Evolutionary conservation across 352 stramenopile species (phyloP).

Genomic region (Phytophthora palmivora): DNA sequence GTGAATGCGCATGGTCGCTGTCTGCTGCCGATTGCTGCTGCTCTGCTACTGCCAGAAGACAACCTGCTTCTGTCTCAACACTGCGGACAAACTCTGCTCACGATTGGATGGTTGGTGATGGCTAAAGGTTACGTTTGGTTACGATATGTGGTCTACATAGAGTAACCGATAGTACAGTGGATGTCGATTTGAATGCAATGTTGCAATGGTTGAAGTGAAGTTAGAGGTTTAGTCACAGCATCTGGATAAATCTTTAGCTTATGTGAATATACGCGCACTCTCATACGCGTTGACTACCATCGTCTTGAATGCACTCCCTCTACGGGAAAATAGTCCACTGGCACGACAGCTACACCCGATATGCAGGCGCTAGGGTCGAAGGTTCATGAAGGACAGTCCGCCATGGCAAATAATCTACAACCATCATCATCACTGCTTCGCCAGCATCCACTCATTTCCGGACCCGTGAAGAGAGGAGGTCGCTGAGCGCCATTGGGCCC

Average conservation of each 20-base stretch:
- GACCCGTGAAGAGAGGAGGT: slow-evolving; percentile 45
- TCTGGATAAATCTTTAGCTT: slow-evolving; percentile 31
- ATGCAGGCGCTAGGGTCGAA: too few species aligned
- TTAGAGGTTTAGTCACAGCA: slow-evolving; percentile 30
- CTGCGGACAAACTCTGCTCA: slow-evolving; percentile 13
- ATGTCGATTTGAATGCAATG: too few species aligned
- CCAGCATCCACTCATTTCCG: slow-evolving; percentile 18
- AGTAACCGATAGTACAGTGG: slow-evolving; percentile 7
- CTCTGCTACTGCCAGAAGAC: slow-evolving; percentile 29
- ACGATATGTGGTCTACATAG: slow-evolving; percentile 15
- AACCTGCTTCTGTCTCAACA: slow-evolving; percentile 2
- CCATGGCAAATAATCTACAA: slow-evolving; percentile 23
- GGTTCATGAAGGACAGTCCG: neutral
- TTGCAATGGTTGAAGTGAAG: too few species aligned
- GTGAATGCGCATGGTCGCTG: slow-evolving; percentile 95
- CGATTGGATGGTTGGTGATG: slow-evolving; percentile 38
- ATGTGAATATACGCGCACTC: slow-evolving; percentile 36
- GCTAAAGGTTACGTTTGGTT: slow-evolving; percentile 5
- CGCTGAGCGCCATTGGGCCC: slow-evolving; percentile 52
- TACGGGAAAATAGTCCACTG: slow-evolving; percentile 22
- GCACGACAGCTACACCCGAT: too few species aligned
- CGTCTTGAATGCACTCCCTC: slow-evolving; percentile 14
- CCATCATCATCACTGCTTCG: slow-evolving; percentile 11
- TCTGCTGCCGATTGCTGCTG: slow-evolving; percentile 5
- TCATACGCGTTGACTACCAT: slow-evolving; percentile 29